Evolutionary conservation across 352 stramenopile species (phyloP).

Genomic region (Phytopythium chamaehyphon): DNA sequence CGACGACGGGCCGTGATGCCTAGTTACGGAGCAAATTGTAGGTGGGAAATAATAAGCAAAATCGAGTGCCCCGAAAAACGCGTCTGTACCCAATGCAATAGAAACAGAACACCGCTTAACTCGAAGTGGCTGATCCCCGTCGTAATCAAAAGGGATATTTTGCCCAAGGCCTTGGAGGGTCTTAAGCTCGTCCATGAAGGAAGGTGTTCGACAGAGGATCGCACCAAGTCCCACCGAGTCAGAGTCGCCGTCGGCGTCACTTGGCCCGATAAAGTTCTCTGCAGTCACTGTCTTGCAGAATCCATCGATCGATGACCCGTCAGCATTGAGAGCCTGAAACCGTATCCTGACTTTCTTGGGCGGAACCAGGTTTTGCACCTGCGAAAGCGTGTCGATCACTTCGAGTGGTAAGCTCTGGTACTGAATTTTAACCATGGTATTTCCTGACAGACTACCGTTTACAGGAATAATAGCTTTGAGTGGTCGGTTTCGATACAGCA

Average conservation of each 20-base stretch:
- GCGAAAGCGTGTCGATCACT: constrained; percentile 30
- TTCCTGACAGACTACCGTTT: constrained; percentile 39
- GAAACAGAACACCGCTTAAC: constrained; percentile 34
- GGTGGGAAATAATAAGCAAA: constrained; percentile 59
- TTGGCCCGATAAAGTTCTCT: constrained; percentile 2
- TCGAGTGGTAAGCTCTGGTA: constrained; percentile 34
- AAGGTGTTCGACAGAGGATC: constrained; percentile 40
- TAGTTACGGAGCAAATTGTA: constrained; percentile 51
- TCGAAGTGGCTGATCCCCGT: constrained; percentile 7
- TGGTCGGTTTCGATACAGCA: constrained; percentile 47
- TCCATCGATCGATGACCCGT: constrained; percentile 12
- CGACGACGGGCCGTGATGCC: constrained; percentile 61
- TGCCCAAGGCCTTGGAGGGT: constrained; percentile 7
- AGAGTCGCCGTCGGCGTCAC: neutral
- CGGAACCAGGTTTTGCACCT: constrained; percentile 44
- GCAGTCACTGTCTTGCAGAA: constrained; percentile 32
- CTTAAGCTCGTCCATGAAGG: constrained; percentile 57
- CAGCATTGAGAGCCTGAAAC: constrained; percentile 39
- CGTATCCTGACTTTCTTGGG: constrained; percentile 39
- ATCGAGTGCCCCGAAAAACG: constrained; percentile 35
- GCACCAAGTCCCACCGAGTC: neutral
- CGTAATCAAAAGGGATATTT: constrained; percentile 8
- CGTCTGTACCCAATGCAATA: constrained; percentile 35
- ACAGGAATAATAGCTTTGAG: constrained; percentile 29
- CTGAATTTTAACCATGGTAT: constrained; percentile 23